These are phyloP conservation scores for Talaromyces liani DNA, from an alignment of 495 filamentous ascomycete genomes.

Conservation along the genomic window DNA sequence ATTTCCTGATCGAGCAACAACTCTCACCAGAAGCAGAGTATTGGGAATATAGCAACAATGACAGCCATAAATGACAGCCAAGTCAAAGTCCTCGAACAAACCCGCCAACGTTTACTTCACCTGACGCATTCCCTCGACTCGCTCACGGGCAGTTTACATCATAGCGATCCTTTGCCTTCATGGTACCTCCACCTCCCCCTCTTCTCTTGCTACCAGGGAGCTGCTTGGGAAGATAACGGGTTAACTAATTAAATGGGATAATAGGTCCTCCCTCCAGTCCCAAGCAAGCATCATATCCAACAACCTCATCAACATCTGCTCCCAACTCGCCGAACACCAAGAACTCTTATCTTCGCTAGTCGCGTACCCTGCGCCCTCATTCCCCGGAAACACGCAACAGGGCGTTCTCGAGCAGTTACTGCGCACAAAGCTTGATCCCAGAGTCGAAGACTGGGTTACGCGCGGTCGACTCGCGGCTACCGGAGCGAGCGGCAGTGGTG, in stretches of 20 bases:
- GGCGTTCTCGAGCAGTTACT: slow-evolving; percentile 54
- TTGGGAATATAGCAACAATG: slow-evolving; percentile 2
- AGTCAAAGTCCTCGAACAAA: slow-evolving; percentile 65
- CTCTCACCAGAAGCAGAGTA: not conserved
- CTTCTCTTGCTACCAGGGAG: not conserved
- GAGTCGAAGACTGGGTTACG: slow-evolving; percentile 64
- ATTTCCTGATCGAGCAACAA: not conserved
- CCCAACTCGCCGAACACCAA: slow-evolving; percentile 48
- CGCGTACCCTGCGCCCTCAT: slow-evolving; percentile 68
- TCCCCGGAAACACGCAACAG: slow-evolving; percentile 64
- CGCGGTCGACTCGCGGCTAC: slow-evolving; percentile 42
- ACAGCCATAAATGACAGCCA: slow-evolving; percentile 44
- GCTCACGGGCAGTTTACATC: slow-evolving; percentile 46
- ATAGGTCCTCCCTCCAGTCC: slow-evolving; percentile 60
- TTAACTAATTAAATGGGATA: slow-evolving; percentile 28
- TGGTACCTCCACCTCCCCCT: slow-evolving; percentile 37
- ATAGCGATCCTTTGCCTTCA: slow-evolving; percentile 50
- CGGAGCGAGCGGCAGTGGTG: slow-evolving; percentile 5
- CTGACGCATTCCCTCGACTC: slow-evolving; percentile 59
- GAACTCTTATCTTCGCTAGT: slow-evolving; percentile 54
- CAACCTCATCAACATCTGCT: slow-evolving; percentile 52
- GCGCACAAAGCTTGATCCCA: slow-evolving; percentile 74
- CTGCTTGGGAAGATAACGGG: slow-evolving; percentile 12
- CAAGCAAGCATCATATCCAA: slow-evolving; percentile 57
- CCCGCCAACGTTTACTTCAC: slow-evolving; percentile 63